Evolutionary conservation across 2,329 filamentous ascomycete genomes (phyloP).

Genomic region (Trichoderma citrinoviride): DNA sequence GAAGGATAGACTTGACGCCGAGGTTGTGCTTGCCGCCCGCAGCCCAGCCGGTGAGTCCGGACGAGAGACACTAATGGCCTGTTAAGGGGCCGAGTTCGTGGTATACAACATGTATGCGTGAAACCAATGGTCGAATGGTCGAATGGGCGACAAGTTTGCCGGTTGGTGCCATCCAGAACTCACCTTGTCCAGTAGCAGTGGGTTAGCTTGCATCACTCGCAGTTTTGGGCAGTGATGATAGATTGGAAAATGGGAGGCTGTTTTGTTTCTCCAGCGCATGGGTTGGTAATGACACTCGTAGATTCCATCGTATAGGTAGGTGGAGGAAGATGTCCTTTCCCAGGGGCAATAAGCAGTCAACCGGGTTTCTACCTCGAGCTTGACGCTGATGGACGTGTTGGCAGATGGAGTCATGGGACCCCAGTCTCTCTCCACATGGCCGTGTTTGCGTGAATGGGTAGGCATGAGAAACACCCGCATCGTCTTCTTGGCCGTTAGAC

Average conservation of each 20-base stretch:
- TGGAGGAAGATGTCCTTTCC: background rate
- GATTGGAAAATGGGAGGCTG: no score
- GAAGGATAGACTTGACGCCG: background rate
- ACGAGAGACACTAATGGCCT: background rate
- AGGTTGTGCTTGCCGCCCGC: background rate
- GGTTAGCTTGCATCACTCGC: background rate
- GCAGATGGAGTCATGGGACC: background rate
- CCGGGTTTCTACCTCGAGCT: background rate
- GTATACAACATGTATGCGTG: background rate
- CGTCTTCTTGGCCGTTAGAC: background rate
- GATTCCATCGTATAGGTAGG: background rate
- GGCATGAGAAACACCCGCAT: background rate
- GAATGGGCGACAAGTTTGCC: background rate
- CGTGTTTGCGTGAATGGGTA: conserved; percentile 1
- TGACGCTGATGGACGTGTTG: background rate
- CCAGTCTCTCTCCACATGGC: background rate
- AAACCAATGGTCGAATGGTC: background rate
- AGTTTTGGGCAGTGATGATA: no score
- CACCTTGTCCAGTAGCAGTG: no score
- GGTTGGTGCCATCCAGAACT: background rate
- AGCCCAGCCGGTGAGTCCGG: background rate
- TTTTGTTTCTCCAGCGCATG: no score
- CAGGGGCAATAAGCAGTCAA: background rate
- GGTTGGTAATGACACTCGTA: no score
- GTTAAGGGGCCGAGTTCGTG: background rate